A percentile compares a stretch with the other conserved stretches of the same genome.
Conservation (phyloP, 306 rosid genomes). For the Rosa lucieae region DNA sequence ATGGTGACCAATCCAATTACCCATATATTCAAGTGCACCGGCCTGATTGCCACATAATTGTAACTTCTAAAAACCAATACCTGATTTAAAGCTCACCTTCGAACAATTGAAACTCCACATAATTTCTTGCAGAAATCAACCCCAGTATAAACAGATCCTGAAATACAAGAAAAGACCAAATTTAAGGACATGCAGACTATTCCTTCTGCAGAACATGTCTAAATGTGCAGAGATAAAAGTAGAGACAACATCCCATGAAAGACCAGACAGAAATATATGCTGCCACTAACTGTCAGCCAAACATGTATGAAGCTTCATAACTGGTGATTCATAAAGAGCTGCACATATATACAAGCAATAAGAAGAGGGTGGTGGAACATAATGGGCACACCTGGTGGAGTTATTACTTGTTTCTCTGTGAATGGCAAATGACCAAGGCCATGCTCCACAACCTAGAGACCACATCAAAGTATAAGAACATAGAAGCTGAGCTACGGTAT, state of each 20-base stretch:
- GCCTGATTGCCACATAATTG: background rate
- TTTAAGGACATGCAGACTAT: background rate
- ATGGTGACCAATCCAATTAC: background rate
- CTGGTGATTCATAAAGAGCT: background rate
- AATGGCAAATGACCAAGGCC: conserved; percentile 56
- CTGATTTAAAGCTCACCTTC: conserved; percentile 81
- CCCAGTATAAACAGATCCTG: conserved; percentile 89
- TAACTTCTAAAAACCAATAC: conserved; percentile 38
- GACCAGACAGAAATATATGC: background rate
- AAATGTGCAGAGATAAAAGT: background rate
- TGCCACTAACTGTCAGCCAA: background rate
- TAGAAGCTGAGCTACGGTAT: conserved; percentile 16
- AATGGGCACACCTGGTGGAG: conserved; percentile 13
- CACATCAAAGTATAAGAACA: conserved; percentile 11
- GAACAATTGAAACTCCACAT: conserved; percentile 90
- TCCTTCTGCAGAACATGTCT: background rate
- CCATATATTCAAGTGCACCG: background rate
- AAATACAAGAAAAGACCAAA: conserved; percentile 2
- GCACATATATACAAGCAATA: background rate
- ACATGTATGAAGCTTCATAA: background rate
- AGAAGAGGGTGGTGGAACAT: conserved; percentile 41
- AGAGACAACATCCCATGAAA: background rate
- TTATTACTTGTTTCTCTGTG: conserved; percentile 44
- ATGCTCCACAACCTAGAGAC: conserved; percentile 87
- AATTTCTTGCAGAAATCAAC: conserved; percentile 98